Conservation (phyloP, 31 red algal species). For the Odonthalia washingtoniensis region DNA sequence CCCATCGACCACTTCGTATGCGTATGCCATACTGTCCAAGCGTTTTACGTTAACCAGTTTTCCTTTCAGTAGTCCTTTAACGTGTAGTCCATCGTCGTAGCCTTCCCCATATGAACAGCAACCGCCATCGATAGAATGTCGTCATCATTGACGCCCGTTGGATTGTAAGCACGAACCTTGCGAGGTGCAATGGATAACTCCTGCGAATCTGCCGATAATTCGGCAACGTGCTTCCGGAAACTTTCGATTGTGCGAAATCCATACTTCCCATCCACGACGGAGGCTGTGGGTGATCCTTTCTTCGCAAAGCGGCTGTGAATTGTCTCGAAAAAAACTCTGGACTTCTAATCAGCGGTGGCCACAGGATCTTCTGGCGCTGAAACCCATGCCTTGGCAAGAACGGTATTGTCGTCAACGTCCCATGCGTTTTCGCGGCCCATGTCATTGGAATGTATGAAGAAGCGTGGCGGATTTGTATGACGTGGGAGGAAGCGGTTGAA, state of each 20-base stretch:
- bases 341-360: neutral
- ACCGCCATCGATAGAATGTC: constrained; percentile 50
- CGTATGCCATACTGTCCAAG: constrained; percentile 23
- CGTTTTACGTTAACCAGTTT: constrained; percentile 7
- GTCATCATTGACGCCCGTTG: constrained; percentile 36
- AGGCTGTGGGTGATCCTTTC: neutral
- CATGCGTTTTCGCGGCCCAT: constrained; percentile 12
- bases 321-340: neutral
- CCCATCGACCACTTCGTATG: constrained; percentile 23
- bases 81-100: constrained; percentile 39
- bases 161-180: constrained; percentile 10
- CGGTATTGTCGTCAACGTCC: neutral
- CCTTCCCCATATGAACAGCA: constrained; percentile 28
- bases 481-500: no score
- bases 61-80: constrained; percentile 12
- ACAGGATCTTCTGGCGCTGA: neutral
- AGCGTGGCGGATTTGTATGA: no score
- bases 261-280: constrained; percentile 24
- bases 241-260: neutral
- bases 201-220: constrained; percentile 39
- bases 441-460: no score
- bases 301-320: neutral
- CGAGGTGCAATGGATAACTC: constrained; percentile 29
- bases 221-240: constrained; percentile 8
- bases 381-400: neutral